A percentile compares a stretch with the other conserved stretches of the same genome.
phyloP scores from a whole-genome alignment of 176 grass and related monocot species.

The Ananas comosus region DNA sequence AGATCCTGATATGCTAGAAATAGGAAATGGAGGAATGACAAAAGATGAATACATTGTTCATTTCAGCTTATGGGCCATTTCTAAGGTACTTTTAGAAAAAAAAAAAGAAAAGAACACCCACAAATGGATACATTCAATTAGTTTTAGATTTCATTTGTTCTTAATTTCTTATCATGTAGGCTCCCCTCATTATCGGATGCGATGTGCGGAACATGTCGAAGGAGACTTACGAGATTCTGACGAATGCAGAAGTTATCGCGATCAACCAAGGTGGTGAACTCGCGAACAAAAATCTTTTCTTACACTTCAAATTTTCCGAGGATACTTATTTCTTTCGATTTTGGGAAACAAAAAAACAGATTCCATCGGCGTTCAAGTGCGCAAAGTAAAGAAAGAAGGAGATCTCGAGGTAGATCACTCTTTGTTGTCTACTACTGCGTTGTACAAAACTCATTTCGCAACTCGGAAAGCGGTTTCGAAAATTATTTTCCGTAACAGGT shows the following conservation, averaged over 20 bases:
- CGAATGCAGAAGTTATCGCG: constrained; percentile 89
- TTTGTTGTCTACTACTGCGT: background rate
- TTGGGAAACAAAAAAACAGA: constrained; percentile 26
- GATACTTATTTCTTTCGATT: background rate
- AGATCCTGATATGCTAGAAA: constrained; percentile 90
- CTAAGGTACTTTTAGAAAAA: constrained; percentile 45
- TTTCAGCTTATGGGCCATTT: constrained; percentile 87
- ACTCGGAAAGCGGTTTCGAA: background rate
- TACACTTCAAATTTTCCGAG: background rate
- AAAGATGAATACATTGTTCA: constrained; percentile 71
- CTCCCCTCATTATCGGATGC: constrained; percentile 85
- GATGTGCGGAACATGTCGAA: constrained; percentile 63
- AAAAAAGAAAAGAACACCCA: background rate
- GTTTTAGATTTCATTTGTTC: background rate
- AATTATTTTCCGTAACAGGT: constrained; percentile 26
- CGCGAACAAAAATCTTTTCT: background rate
- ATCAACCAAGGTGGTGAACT: constrained; percentile 59
- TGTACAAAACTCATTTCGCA: background rate
- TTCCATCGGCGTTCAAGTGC: constrained; percentile 67
- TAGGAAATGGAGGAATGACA: constrained; percentile 82
- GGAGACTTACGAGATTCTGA: constrained; percentile 56
- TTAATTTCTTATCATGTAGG: constrained; percentile 26
- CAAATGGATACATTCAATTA: background rate
- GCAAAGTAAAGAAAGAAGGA: constrained; percentile 86
- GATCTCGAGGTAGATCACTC: constrained; percentile 38